Conservation (phyloP, 495 filamentous ascomycete genomes). For the Coniosporium apollinis region DNA sequence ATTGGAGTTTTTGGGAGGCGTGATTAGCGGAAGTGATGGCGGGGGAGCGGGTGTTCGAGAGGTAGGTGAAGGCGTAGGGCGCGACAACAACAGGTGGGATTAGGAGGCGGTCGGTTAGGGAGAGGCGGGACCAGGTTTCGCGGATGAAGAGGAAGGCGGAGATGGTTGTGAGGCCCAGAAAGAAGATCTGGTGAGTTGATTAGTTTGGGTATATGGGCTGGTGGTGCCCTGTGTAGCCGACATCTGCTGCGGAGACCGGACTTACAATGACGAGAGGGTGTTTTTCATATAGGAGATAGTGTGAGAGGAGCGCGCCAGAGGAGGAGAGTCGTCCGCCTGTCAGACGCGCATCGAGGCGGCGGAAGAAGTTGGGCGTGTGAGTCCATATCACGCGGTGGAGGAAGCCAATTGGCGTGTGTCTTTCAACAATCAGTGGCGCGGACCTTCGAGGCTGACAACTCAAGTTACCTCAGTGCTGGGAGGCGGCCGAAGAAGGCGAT, state of each 20-base stretch:
- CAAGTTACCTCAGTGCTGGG: conserved; percentile 57
- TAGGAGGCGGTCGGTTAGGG: conserved; percentile 32
- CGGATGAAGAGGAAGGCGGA: conserved; percentile 45
- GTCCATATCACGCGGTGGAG: conserved; percentile 58
- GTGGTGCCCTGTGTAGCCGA: conserved; percentile 1
- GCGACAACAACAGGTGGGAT: conserved; percentile 37
- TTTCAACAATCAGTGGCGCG: conserved; percentile 21
- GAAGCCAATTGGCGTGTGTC: conserved; percentile 77
- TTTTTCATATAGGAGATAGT: conserved; percentile 66
- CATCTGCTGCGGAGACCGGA: neutral
- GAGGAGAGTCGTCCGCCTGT: conserved; percentile 47
- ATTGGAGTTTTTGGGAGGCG: conserved; percentile 48
- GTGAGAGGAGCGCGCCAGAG: conserved; percentile 36
- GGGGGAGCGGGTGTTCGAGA: conserved; percentile 33
- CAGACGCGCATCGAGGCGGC: conserved; percentile 40
- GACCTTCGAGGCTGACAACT: conserved; percentile 1
- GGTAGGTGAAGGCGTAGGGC: conserved; percentile 61
- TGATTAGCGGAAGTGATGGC: conserved; percentile 51
- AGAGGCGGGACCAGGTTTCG: conserved; percentile 43
- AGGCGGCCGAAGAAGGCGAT: conserved; percentile 83
- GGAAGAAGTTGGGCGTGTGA: conserved; percentile 37
- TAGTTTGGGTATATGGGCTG: neutral
- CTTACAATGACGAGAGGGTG: conserved; percentile 60
- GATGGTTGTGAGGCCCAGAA: conserved; percentile 27
- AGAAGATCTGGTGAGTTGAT: conserved; percentile 24